These are phyloP conservation scores for Acanthamoeba triangularis DNA, from an alignment of 208 protist genomes.

Conservation along the genomic window DNA sequence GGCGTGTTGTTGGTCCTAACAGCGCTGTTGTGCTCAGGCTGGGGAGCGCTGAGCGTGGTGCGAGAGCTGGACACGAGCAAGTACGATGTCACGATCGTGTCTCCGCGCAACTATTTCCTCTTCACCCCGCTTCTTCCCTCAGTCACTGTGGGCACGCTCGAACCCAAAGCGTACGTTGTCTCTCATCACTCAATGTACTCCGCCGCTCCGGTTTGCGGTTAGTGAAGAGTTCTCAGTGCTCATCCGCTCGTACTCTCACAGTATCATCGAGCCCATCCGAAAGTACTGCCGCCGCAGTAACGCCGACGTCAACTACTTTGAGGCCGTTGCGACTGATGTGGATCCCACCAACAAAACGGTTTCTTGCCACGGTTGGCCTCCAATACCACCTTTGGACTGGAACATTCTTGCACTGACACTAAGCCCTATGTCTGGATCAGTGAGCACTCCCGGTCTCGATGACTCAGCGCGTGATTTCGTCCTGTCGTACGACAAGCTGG, in stretches of 20 bases:
- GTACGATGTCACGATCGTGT: constrained; percentile 53
- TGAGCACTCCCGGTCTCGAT: constrained; percentile 4
- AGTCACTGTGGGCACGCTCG: constrained; percentile 79
- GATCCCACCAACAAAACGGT: constrained; percentile 35
- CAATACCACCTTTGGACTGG: background rate
- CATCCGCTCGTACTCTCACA: background rate
- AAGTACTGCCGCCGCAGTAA: constrained; percentile 44
- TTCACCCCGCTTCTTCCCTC: background rate
- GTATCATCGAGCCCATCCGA: constrained; percentile 75
- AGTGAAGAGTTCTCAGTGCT: background rate
- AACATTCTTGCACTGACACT: background rate
- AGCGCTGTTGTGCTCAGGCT: background rate
- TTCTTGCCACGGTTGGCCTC: constrained; percentile 33
- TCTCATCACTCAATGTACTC: background rate
- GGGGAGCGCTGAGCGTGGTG: constrained; percentile 25
- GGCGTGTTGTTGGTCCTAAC: background rate
- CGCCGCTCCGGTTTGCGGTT: background rate
- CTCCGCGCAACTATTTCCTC: too few species aligned
- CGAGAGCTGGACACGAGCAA: constrained; percentile 9
- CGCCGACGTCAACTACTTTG: constrained; percentile 75
- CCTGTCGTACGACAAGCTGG: constrained; percentile 58
- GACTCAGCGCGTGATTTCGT: background rate
- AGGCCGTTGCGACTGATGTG: constrained; percentile 73
- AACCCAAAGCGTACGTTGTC: background rate
- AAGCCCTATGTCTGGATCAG: background rate